Evolutionary conservation across 805 yeast species (phyloP).

Genomic region (Cyberlindnera euphorbiae): DNA sequence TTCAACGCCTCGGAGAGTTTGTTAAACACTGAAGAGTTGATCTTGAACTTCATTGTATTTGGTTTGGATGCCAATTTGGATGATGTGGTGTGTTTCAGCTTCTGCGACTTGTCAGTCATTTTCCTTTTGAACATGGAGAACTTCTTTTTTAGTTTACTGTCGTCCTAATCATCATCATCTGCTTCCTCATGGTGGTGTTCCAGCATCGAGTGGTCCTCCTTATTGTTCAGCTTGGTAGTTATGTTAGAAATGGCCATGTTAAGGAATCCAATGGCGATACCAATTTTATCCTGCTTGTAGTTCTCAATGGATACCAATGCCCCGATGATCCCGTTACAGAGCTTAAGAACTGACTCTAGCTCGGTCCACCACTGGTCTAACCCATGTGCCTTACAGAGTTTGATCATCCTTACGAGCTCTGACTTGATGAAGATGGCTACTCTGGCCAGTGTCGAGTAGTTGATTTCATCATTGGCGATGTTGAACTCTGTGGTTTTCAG

Average conservation of each 20-base stretch:
- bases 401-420: conserved; percentile 23
- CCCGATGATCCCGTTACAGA: conserved; percentile 40
- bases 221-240: conserved; percentile 19
- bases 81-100: conserved; percentile 1
- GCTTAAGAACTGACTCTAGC: conserved; percentile 26
- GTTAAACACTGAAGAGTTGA: conserved; percentile 8
- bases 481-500: conserved; percentile 20
- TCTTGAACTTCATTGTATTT: conserved; percentile 5
- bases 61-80: background rate
- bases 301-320: conserved; percentile 40
- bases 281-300: conserved; percentile 40
- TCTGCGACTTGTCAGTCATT: conserved; percentile 7
- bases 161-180: conserved; percentile 4
- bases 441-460: conserved; percentile 38
- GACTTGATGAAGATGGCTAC: conserved; percentile 38
- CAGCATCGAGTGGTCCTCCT: conserved; percentile 2
- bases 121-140: conserved; percentile 15
- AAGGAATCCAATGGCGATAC: conserved; percentile 42
- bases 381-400: background rate
- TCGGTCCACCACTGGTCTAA: conserved; percentile 7
- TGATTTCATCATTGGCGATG: conserved; percentile 22
- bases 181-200: conserved; percentile 1
- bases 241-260: conserved; percentile 32
- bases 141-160: conserved; percentile 15
- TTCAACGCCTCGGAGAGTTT: conserved; percentile 14